These are phyloP conservation scores for Phoma sp. DNA, from an alignment of 2,329 filamentous ascomycete genomes.

Conservation along the genomic window DNA sequence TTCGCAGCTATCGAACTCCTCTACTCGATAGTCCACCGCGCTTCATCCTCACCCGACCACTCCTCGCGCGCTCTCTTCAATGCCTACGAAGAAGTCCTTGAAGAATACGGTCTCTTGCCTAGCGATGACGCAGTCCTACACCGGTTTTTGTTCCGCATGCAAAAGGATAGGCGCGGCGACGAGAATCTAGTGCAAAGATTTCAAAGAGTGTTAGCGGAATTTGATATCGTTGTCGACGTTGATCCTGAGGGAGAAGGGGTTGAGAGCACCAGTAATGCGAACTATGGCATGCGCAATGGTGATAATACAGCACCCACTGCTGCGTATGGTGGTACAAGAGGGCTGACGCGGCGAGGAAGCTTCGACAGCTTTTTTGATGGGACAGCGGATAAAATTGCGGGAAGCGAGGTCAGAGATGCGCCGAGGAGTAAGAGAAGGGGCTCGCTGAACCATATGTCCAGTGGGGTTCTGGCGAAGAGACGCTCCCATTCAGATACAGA, in stretches of 20 bases:
- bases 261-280: constrained; percentile 40
- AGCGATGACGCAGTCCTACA: constrained; percentile 78
- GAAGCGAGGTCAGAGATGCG: constrained; percentile 38
- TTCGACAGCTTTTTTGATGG: constrained; percentile 67
- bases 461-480: constrained; percentile 16
- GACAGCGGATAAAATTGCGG: constrained; percentile 59
- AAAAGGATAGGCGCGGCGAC: constrained; percentile 32
- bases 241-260: constrained; percentile 52
- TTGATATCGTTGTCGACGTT: constrained; percentile 70
- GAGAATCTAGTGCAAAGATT: constrained; percentile 71
- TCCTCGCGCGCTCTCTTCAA: constrained; percentile 75
- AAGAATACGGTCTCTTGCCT: constrained; percentile 71
- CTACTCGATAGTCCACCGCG: constrained; percentile 75
- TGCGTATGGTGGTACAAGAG: constrained; percentile 10
- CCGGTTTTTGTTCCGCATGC: constrained; percentile 77
- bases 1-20: constrained; percentile 75
- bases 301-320: constrained; percentile 27
- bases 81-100: constrained; percentile 80
- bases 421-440: constrained; percentile 27
- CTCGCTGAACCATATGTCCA: constrained; percentile 19
- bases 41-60: constrained; percentile 67
- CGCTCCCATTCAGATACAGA: constrained; percentile 38
- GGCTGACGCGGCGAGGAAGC: constrained; percentile 56
- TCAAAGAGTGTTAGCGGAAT: constrained; percentile 66
- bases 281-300: constrained; percentile 31